phyloP scores from a whole-genome alignment of 345 rosid species.

The Chamaenerion angustifolium region DNA sequence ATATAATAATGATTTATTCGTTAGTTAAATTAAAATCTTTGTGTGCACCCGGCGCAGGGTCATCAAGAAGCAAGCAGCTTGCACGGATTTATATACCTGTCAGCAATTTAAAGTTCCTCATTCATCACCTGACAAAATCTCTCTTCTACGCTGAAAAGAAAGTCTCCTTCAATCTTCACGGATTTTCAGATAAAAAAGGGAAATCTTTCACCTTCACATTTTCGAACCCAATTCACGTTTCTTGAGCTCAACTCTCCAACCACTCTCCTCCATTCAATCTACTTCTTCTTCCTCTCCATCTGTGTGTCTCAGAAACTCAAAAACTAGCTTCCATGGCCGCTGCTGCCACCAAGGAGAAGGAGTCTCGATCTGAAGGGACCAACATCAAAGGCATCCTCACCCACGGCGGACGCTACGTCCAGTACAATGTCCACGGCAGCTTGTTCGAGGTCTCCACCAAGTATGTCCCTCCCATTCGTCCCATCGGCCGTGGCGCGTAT shows the following conservation, averaged over 20 bases:
- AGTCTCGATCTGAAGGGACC: slow-evolving; percentile 23
- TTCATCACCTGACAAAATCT: too few relatives aligned
- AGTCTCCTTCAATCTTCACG: slow-evolving; percentile 18
- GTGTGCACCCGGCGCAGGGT: too few relatives aligned
- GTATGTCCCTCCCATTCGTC: slow-evolving; percentile 67
- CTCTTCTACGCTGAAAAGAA: too few relatives aligned
- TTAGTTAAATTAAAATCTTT: too few relatives aligned
- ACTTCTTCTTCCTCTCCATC: too few relatives aligned
- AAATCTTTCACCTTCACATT: too few relatives aligned
- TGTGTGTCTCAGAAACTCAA: too few relatives aligned
- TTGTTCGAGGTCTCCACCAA: slow-evolving; percentile 28
- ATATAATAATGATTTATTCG: too few relatives aligned
- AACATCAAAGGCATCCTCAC: slow-evolving; percentile 43
- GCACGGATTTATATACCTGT: slow-evolving; percentile 4
- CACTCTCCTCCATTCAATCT: too few relatives aligned
- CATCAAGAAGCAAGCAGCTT: not conserved
- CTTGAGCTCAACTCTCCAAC: too few relatives aligned
- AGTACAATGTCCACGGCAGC: slow-evolving; percentile 38
- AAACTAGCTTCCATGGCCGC: too few relatives aligned
- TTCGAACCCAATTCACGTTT: too few relatives aligned
- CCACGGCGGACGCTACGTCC: slow-evolving; percentile 55
- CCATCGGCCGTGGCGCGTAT: slow-evolving; percentile 59
- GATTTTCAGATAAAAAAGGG: slow-evolving; percentile 13
- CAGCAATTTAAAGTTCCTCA: not conserved
- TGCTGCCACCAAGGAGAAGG: slow-evolving; percentile 6